These are phyloP conservation scores for Penicillium sp. DNA, from an alignment of 2,329 filamentous ascomycete genomes.

Conservation along the genomic window DNA sequence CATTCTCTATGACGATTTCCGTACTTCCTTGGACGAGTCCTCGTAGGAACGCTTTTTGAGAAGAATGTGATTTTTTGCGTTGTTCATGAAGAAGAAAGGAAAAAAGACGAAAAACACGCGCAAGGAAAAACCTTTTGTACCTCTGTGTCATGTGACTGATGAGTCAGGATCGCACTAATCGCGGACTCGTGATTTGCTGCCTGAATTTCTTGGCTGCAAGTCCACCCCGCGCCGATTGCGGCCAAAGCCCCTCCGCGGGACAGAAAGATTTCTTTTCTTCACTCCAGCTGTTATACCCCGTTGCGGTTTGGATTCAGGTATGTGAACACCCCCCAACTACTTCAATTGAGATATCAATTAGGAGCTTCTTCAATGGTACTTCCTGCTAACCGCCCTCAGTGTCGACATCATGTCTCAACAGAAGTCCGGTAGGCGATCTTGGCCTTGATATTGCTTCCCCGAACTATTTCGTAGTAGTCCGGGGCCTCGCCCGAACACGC, in stretches of 20 bases:
- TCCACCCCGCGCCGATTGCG: conserved; percentile 23
- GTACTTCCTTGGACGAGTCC: conserved; percentile 59
- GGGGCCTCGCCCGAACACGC: conserved; percentile 7
- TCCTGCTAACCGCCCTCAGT: conserved; percentile 23
- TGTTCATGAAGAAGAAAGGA: conserved; percentile 56
- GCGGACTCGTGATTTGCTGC: conserved; percentile 1
- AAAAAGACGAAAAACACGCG: conserved; percentile 30
- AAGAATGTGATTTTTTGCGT: conserved; percentile 60
- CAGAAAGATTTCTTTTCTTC: conserved; percentile 25
- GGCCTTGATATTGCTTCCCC: conserved; percentile 24
- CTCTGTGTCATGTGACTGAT: conserved; percentile 21
- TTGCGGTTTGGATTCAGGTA: conserved; percentile 26
- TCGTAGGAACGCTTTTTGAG: conserved; percentile 62
- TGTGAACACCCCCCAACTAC: conserved; percentile 1
- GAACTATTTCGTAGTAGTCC: conserved; percentile 21
- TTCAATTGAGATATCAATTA: conserved; percentile 9
- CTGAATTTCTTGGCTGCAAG: not conserved
- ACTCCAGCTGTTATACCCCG: conserved; percentile 17
- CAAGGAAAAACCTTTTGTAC: conserved; percentile 25
- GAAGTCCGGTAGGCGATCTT: conserved; percentile 43
- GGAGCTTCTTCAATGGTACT: not conserved
- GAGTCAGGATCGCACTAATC: not conserved
- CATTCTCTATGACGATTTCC: conserved; percentile 64
- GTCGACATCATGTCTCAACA: conserved; percentile 43
- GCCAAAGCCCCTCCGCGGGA: conserved; percentile 30